Conservation (phyloP, 495 filamentous ascomycete species). For the Hypoxylon lienhwacheense region DNA sequence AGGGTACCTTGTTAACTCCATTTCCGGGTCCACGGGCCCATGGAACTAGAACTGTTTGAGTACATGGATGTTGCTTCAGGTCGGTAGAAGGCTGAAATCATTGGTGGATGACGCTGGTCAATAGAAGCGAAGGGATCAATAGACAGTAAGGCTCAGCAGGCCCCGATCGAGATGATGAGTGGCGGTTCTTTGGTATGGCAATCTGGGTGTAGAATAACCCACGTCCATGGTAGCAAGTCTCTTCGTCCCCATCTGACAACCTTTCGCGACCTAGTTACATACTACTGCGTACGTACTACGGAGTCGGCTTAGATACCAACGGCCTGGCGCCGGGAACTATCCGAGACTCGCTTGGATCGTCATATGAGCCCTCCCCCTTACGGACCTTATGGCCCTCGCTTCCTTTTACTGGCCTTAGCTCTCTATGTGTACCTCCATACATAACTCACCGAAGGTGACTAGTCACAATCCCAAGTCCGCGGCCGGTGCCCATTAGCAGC, state of each 20-base stretch:
- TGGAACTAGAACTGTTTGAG: conserved; percentile 19
- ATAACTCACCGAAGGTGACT: conserved; percentile 15
- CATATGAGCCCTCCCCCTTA: background rate
- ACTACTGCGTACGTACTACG: background rate
- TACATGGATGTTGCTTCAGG: background rate
- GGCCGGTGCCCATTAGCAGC: background rate
- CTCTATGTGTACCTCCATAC: no score
- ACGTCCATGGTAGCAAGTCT: background rate
- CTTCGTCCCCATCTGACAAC: background rate
- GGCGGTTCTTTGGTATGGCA: conserved; percentile 1
- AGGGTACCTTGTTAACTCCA: background rate
- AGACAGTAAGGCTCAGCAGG: conserved; percentile 2
- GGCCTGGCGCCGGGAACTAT: conserved; percentile 6
- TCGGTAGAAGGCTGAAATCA: conserved; percentile 1
- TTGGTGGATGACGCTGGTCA: conserved; percentile 8
- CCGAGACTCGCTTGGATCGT: conserved; percentile 19
- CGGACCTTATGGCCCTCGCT: background rate
- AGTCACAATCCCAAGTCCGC: conserved; percentile 17
- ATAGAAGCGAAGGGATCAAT: background rate
- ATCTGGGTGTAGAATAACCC: no score
- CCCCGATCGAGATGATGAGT: conserved; percentile 9
- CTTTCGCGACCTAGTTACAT: background rate
- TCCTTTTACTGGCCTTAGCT: no score
- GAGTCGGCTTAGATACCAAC: conserved; percentile 6
- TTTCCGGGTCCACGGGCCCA: conserved; percentile 7